Conservation (phyloP, 2,329 filamentous ascomycete genomes). For the Chaetothyriales sp. region DNA sequence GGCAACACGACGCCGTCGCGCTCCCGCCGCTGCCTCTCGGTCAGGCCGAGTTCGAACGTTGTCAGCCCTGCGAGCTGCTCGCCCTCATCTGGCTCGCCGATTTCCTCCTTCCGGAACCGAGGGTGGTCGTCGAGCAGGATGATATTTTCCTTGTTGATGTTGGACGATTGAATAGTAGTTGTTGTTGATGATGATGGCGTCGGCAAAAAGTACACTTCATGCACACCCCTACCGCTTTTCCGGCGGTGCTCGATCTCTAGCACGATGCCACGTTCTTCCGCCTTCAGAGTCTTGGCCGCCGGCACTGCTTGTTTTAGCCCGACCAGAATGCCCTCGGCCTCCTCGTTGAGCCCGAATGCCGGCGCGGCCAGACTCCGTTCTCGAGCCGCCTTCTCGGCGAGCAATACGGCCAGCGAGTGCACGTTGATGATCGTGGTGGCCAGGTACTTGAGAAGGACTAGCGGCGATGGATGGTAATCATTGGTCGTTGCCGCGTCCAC, state of each 20-base stretch:
- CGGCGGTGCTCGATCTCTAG: conserved; percentile 76
- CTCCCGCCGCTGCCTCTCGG: conserved; percentile 77
- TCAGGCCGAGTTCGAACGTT: conserved; percentile 76
- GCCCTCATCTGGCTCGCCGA: conserved; percentile 27
- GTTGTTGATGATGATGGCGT: conserved; percentile 29
- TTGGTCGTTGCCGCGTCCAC: conserved; percentile 24
- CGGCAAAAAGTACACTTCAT: conserved; percentile 53
- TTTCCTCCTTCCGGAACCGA: conserved; percentile 43
- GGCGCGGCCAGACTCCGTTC: conserved; percentile 65
- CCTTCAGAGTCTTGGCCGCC: conserved; percentile 1
- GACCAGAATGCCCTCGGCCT: conserved; percentile 63
- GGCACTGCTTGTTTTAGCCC: conserved; percentile 35
- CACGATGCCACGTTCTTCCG: conserved; percentile 44
- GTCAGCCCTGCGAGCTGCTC: conserved; percentile 47
- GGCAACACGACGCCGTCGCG: conserved; percentile 82
- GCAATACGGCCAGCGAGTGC: conserved; percentile 58
- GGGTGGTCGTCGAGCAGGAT: conserved; percentile 65
- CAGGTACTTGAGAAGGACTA: conserved; percentile 64
- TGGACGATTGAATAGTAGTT: conserved; percentile 27
- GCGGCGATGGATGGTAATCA: conserved; percentile 47
- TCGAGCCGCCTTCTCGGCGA: conserved; percentile 59
- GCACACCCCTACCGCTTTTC: conserved; percentile 63
- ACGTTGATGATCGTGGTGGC: conserved; percentile 74
- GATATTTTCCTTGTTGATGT: conserved; percentile 32
- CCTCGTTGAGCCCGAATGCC: conserved; percentile 63